A percentile compares a stretch with the other conserved stretches of the same genome.
Conservation (phyloP, 2,329 filamentous ascomycete genomes). For the Apiospora saccharicola region DNA sequence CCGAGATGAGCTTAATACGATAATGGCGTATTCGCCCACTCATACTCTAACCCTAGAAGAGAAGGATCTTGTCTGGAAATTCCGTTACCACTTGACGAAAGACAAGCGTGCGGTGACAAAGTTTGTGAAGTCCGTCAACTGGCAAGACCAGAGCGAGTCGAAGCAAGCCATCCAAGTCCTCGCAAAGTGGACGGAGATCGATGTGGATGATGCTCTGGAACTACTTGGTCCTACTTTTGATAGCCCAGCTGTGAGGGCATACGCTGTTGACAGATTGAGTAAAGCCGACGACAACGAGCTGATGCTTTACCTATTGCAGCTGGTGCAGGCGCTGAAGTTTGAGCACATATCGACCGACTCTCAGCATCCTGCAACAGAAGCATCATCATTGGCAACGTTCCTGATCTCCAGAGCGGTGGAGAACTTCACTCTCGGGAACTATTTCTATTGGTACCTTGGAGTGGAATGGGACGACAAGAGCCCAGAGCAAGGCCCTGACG, state of each 20-base stretch:
- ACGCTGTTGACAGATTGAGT: constrained; percentile 88
- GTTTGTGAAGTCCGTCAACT: constrained; percentile 97
- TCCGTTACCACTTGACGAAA: constrained; percentile 89
- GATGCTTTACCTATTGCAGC: constrained; percentile 87
- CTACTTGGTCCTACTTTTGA: constrained; percentile 92
- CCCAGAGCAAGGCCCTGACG: constrained; percentile 74
- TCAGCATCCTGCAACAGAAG: constrained; percentile 67
- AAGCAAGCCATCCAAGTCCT: constrained; percentile 90
- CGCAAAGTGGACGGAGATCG: constrained; percentile 94
- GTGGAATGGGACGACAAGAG: constrained; percentile 92
- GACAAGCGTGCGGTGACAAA: constrained; percentile 95
- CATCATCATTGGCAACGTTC: constrained; percentile 86
- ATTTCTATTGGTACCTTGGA: constrained; percentile 98
- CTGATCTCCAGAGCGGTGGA: constrained; percentile 86
- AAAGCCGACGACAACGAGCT: constrained; percentile 94
- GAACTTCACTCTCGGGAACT: constrained; percentile 92
- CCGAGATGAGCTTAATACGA: constrained; percentile 88
- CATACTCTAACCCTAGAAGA: constrained; percentile 88
- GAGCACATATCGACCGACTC: constrained; percentile 75
- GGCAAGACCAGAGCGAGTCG: constrained; percentile 84
- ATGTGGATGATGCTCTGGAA: constrained; percentile 95
- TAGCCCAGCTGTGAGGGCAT: constrained; percentile 86
- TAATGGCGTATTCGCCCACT: constrained; percentile 92
- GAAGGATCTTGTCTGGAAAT: constrained; percentile 97
- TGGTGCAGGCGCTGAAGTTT: constrained; percentile 96